phyloP scores from a whole-genome alignment of 1,284 basidiomycete species.

The Ustilago cynodontis region DNA sequence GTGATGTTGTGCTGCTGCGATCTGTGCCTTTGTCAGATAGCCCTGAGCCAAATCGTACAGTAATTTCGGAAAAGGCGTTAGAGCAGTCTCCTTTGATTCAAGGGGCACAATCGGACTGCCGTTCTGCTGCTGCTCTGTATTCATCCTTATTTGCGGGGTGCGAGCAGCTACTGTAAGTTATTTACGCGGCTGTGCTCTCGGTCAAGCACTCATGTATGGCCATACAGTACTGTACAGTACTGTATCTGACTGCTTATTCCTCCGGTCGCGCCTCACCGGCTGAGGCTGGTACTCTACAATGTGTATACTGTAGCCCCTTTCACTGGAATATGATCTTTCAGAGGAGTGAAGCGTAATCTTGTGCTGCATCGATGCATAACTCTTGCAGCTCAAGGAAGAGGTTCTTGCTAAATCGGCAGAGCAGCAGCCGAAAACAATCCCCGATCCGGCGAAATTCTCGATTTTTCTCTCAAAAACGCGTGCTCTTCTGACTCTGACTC shows the following conservation, averaged over 20 bases:
- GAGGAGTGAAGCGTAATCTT: no score
- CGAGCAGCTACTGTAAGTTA: neutral
- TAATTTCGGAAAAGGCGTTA: neutral
- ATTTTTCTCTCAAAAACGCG: slow-evolving; percentile 3
- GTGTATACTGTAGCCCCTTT: no score
- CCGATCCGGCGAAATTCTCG: slow-evolving; percentile 30
- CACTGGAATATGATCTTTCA: no score
- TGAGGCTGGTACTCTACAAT: no score
- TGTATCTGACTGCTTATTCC: neutral
- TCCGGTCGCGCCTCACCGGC: neutral
- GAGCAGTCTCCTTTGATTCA: neutral
- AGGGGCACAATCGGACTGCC: no score
- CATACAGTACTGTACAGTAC: neutral
- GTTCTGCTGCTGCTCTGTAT: no score
- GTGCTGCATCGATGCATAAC: neutral
- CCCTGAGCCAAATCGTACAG: slow-evolving; percentile 1
- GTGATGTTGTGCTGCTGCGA: neutral
- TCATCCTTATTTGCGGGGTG: no score
- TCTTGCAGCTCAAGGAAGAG: neutral
- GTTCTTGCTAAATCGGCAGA: neutral
- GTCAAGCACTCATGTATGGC: neutral
- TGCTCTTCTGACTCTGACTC: neutral
- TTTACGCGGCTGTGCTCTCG: neutral
- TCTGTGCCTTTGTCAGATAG: neutral
- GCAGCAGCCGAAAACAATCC: neutral